Percentiles rank a stretch among this genome's conserved stretches.
Evolutionary conservation across 2,329 filamentous ascomycete genomes (phyloP).

Genomic region (Claviceps sp.): DNA sequence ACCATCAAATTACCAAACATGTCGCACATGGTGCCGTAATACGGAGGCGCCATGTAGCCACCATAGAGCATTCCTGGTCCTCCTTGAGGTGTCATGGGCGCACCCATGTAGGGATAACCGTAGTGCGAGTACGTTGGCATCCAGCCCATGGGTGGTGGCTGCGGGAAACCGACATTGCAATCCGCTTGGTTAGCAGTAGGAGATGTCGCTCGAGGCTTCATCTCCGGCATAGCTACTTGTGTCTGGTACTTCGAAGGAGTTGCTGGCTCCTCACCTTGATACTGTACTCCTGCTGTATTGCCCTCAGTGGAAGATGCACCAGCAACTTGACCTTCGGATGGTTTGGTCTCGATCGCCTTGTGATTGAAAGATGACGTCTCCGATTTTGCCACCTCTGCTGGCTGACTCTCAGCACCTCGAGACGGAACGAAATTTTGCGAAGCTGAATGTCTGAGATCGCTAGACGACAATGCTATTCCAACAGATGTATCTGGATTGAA

Average conservation of each 20-base stretch:
- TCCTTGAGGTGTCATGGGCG: constrained; percentile 11
- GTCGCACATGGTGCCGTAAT: constrained; percentile 10
- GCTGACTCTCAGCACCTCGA: not conserved
- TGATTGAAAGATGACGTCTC: not conserved
- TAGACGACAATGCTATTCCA: constrained; percentile 1
- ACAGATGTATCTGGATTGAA: constrained; percentile 5
- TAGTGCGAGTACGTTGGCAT: constrained; percentile 8
- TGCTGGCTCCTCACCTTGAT: not conserved
- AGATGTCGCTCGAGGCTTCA: not conserved
- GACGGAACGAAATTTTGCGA: not conserved
- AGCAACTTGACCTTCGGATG: not conserved
- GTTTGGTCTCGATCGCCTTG: constrained; percentile 7
- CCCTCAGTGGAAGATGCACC: not conserved
- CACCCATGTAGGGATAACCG: constrained; percentile 8
- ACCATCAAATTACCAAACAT: constrained; percentile 10
- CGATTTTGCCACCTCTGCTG: not conserved
- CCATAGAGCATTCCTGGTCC: constrained; percentile 10
- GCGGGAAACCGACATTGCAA: not conserved
- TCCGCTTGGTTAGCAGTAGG: not conserved
- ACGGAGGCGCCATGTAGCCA: constrained; percentile 10
- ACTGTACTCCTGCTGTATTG: not conserved
- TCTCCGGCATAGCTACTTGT: not conserved
- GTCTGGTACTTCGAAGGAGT: not conserved
- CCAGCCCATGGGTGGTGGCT: constrained; percentile 9
- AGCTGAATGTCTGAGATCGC: not conserved